Conservation (phyloP, 139 green algal species). For the Chlorella sp. region DNA sequence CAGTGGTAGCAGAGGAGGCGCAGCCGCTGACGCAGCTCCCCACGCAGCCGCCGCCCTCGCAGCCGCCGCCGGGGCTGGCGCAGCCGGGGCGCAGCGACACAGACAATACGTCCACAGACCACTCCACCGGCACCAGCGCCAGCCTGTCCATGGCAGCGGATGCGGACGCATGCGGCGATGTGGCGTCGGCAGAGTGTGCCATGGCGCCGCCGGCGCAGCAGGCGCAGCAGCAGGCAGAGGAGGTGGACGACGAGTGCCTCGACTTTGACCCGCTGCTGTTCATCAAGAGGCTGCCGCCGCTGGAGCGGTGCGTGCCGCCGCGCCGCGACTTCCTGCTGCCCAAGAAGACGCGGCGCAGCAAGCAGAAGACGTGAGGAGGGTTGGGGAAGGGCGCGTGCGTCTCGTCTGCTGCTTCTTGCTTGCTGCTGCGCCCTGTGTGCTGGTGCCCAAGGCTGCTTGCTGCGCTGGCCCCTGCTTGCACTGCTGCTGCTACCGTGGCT, state of each 20-base stretch:
- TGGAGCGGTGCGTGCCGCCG: slow-evolving; percentile 52
- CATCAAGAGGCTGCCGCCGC: slow-evolving; percentile 77
- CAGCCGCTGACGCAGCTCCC: background rate
- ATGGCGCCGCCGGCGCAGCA: background rate
- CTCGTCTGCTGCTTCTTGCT: too few species aligned
- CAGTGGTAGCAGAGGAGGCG: background rate
- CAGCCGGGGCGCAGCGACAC: background rate
- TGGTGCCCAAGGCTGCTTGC: too few species aligned
- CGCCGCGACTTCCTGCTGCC: slow-evolving; percentile 59
- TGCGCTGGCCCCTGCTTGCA: too few species aligned
- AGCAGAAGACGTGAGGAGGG: slow-evolving; percentile 54
- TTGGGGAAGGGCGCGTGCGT: too few species aligned
- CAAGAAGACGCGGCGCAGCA: slow-evolving; percentile 47
- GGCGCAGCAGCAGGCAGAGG: background rate
- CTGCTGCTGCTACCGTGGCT: too few species aligned
- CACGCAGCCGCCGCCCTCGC: too few species aligned
- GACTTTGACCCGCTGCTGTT: slow-evolving; percentile 88
- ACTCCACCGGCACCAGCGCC: slow-evolving; percentile 34
- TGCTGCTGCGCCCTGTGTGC: too few species aligned
- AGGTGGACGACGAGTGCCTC: slow-evolving; percentile 65
- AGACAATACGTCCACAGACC: slow-evolving; percentile 27
- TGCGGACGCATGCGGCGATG: background rate
- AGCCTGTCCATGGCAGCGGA: background rate
- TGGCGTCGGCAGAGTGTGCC: background rate
- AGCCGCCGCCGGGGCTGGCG: background rate